Evolutionary conservation across 805 yeast species (phyloP), one percentile per base, ranked within the genome.

Genomic region (Candida ulmi): DNA sequence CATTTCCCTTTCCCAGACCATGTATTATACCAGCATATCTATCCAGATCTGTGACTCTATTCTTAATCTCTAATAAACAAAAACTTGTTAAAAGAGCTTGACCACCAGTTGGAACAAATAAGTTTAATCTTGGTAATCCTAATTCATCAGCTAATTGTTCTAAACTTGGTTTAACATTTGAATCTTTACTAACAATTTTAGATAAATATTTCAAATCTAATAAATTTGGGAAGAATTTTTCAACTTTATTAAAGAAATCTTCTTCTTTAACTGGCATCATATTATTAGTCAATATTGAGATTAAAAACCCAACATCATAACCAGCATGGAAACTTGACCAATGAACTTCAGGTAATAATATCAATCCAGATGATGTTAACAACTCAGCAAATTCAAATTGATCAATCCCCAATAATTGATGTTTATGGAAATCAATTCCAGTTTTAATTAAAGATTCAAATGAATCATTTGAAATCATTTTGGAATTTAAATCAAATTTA

Each of bases 311-410:
- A 57, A 90, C 75, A 60, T 93, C 99, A 62, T 93, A 93, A 11
- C 98, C 99, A 2, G 80, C 81, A 60, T 93, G 97, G 64, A 83
- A 93, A 44, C 95, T 83, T 38, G 88, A 71, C 99, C 99, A 93
- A 38, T 81, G 78, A 34, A 87, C 76, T 30, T 62, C 54, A 16
- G 60, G 50, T 50, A 86, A 80, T 51, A 93, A 66, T 28, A 90
- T 74, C 47, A 93, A 67, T 0, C 99, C 99, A 35, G 95, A 83
- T 42, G 86, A 87, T 43, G 83, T 83, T 55, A 93, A 68, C 39
- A 84, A 66, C 60, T 88, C 95, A 12, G 96, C 87, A 66, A 93
- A 90, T 42, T 78, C 81, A 50, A 77, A 73, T 39, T 78, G 79
- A 21, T 83, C 83, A 36, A 93, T 85, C 17, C 99, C 99, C 42